Percentiles rank a stretch among this genome's conserved stretches.
Conservation (phyloP, 2,329 filamentous ascomycete species). For the Aureobasidium zeae region DNA sequence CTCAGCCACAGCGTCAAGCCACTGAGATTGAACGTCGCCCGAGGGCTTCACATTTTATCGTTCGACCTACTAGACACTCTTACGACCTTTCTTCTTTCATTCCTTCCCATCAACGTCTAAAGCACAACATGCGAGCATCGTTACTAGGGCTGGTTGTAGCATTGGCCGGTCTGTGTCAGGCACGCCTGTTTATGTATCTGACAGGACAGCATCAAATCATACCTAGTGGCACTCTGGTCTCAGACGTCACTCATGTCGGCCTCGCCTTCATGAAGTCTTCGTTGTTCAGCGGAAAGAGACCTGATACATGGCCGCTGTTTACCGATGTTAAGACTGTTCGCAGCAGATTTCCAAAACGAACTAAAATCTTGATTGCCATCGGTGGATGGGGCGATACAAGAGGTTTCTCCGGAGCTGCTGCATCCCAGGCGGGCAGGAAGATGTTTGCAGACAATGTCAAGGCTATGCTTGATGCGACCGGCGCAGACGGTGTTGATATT, state of each 20-base stretch:
- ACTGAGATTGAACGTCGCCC: too few relatives aligned
- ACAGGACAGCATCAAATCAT: slow-evolving; percentile 27
- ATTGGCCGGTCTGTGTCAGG: slow-evolving; percentile 1
- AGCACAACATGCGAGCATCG: neutral
- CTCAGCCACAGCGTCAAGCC: too few relatives aligned
- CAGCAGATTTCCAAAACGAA: slow-evolving; percentile 45
- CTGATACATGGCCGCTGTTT: slow-evolving; percentile 43
- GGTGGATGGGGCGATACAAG: slow-evolving; percentile 64
- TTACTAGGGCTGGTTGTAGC: slow-evolving; percentile 1
- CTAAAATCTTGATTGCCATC: slow-evolving; percentile 56
- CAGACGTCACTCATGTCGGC: slow-evolving; percentile 47
- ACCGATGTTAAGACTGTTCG: slow-evolving; percentile 43
- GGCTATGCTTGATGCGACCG: slow-evolving; percentile 51
- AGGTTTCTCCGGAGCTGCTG: slow-evolving; percentile 53
- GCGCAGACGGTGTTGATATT: slow-evolving; percentile 58
- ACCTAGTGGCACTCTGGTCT: slow-evolving; percentile 27
- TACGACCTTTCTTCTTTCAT: too few relatives aligned
- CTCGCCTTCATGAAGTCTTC: slow-evolving; percentile 50
- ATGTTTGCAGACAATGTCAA: slow-evolving; percentile 57
- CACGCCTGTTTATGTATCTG: slow-evolving; percentile 12
- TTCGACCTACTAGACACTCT: too few relatives aligned
- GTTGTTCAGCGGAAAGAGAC: slow-evolving; percentile 40
- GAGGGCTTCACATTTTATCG: too few relatives aligned
- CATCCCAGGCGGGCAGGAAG: slow-evolving; percentile 42
- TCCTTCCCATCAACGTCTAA: too few relatives aligned